Base-by-base conservation (phyloP, 2,329 filamentous ascomycete species). In the Pseudogymnoascus sp. region DNA sequence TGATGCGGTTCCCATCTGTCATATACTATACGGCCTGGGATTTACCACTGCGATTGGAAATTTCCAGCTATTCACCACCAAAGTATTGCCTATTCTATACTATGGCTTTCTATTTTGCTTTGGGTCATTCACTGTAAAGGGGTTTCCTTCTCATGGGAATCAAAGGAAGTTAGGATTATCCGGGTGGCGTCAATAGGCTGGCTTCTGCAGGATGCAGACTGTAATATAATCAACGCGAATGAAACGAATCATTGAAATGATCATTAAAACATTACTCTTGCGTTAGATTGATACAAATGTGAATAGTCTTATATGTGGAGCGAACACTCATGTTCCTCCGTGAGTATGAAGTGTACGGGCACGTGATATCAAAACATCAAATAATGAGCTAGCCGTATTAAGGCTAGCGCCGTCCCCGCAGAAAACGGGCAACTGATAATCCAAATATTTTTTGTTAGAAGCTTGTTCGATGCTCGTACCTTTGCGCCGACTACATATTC, bases 401-500 rank as follows among this genome's bases (percentile, higher is more conserved):
- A 53, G 47, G 4, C 47, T 53, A 53, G 47, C 7, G 5, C 28
- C n/a, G 11, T 53, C 25, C 47, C 47, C 28, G 28, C 47, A 53
- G 47, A 53, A 53, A 53, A 53, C 6, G 47, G 28, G 28, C 28
- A 53, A 53, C 47, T 53, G 47, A 53, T 53, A 53, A 53, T 53
- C 47, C 47, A 53, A 53, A 53, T 53, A 53, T 53, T 53, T 53
- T 53, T 53, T 53, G 47, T 53, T 33, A 53, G 47, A 50, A 28
- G 47, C 47, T 53, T 53, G 47, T 28, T 53, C 33, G 47, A 53
- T 53, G 47, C 28, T 33, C 47, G 47, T 18, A 53, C 47, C 47
- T 53, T 53, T 53, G 47, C 47, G 47, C 47, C 47, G 28, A 53
- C 47, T 33, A 33, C 47, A 53, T 53, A 53, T 53, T 53, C 47